phyloP scores from a whole-genome alignment of 1,284 basidiomycete genomes.

The Abortiporus biennis region DNA sequence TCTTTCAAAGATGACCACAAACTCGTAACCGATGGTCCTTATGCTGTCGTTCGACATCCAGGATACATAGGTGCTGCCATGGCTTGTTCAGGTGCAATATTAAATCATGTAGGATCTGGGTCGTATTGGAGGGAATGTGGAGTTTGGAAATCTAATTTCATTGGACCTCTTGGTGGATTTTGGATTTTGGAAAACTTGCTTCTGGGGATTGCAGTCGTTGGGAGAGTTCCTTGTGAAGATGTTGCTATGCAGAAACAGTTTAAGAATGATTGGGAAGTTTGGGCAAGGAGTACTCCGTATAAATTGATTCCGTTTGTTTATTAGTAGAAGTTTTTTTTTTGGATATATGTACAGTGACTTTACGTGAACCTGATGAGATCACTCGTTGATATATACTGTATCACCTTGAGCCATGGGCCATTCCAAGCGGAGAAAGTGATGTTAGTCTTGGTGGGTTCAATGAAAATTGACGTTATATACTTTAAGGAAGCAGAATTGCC shows the following conservation, averaged over 20 bases:
- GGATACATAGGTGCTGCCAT: slow-evolving; percentile 7
- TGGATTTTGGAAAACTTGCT: background rate
- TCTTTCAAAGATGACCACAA: slow-evolving; percentile 5
- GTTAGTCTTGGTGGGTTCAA: no score
- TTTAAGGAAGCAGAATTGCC: no score
- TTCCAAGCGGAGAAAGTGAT: no score
- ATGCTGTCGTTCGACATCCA: slow-evolving; percentile 10
- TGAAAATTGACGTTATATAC: no score
- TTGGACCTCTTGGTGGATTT: background rate
- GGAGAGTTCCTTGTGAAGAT: slow-evolving; percentile 9
- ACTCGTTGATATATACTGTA: no score
- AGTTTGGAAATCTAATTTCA: background rate
- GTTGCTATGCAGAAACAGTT: slow-evolving; percentile 16
- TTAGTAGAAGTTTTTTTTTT: no score
- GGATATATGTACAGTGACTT: no score
- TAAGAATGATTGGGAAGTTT: slow-evolving; percentile 13
- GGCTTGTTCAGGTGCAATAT: background rate
- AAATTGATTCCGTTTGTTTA: slow-evolving; percentile 7
- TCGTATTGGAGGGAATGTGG: background rate
- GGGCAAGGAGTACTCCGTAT: slow-evolving; percentile 2
- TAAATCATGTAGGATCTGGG: background rate
- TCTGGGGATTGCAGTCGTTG: background rate
- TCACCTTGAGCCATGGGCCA: no score
- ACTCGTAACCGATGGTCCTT: slow-evolving; percentile 8
- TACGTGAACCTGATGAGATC: no score